phyloP scores from a whole-genome alignment of 225 moss, liverwort and hornwort genomes.

The Thuidium tamariscinum region DNA sequence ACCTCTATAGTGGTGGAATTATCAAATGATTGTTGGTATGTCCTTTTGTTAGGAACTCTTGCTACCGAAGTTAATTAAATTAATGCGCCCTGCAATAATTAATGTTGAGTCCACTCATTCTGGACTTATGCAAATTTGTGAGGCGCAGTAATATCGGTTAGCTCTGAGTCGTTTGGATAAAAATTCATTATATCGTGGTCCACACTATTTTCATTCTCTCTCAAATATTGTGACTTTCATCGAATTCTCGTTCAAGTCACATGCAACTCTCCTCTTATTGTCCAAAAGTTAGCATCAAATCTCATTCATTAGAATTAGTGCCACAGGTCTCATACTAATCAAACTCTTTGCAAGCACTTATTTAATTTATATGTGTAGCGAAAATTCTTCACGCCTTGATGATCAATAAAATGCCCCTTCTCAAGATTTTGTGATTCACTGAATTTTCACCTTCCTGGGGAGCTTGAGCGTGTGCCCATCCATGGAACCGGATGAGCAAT shows the following conservation, averaged over 20 bases:
- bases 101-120: neutral
- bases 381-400: neutral
- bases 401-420: neutral
- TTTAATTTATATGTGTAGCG: neutral
- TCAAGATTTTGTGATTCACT: neutral
- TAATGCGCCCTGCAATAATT: neutral
- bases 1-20: neutral
- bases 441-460: neutral
- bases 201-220: neutral
- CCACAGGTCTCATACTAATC: neutral
- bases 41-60: neutral
- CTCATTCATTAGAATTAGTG: neutral
- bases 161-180: neutral
- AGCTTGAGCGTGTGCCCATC: neutral
- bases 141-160: neutral
- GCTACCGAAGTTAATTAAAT: neutral
- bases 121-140: neutral
- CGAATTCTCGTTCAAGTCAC: neutral
- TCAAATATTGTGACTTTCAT: neutral
- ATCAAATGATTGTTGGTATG: neutral
- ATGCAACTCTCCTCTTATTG: neutral
- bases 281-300: neutral
- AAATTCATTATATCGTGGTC: neutral
- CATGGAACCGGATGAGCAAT: neutral
- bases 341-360: neutral